These are phyloP conservation scores for Yarrowia divulgata DNA, from an alignment of 805 yeast species.

Conservation along the genomic window DNA sequence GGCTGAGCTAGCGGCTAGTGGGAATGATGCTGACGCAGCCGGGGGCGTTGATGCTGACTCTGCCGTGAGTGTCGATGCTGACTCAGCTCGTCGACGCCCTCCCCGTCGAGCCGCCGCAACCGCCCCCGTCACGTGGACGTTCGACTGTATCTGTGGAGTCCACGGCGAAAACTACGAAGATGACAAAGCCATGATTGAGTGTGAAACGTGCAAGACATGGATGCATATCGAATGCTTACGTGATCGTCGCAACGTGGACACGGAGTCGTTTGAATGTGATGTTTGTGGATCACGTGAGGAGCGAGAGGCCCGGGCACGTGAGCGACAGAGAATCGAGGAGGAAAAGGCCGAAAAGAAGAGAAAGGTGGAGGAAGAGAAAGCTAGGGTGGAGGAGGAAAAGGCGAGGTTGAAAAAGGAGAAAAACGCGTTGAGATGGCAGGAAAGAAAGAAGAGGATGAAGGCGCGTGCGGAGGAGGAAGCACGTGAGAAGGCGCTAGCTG, in stretches of 20 bases:
- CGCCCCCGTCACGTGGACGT: constrained; percentile 48
- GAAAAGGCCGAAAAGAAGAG: constrained; percentile 1
- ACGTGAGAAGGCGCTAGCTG: not conserved
- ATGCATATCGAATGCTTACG: constrained; percentile 53
- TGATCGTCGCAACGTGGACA: constrained; percentile 39
- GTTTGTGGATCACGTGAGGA: constrained; percentile 31
- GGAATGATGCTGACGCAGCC: not conserved
- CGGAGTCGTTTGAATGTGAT: constrained; percentile 30
- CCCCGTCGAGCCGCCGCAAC: constrained; percentile 30
- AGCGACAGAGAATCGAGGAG: constrained; percentile 6
- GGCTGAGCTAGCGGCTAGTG: too few relatives aligned
- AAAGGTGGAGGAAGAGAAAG: constrained; percentile 11
- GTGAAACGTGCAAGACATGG: constrained; percentile 54
- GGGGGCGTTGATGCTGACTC: not conserved
- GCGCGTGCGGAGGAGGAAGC: not conserved
- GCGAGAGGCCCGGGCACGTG: constrained; percentile 33
- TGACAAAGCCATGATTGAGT: constrained; percentile 51
- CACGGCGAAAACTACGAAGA: constrained; percentile 53
- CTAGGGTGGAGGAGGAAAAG: constrained; percentile 30
- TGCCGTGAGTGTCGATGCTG: too few relatives aligned
- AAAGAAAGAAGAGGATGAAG: constrained; percentile 15
- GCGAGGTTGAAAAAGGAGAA: constrained; percentile 39
- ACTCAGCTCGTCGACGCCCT: not conserved
- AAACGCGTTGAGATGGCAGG: constrained; percentile 33
- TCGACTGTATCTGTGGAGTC: constrained; percentile 54